Evolutionary conservation across 108 stramenopile species (phyloP).

Genomic region (Skeletonema tropicum): DNA sequence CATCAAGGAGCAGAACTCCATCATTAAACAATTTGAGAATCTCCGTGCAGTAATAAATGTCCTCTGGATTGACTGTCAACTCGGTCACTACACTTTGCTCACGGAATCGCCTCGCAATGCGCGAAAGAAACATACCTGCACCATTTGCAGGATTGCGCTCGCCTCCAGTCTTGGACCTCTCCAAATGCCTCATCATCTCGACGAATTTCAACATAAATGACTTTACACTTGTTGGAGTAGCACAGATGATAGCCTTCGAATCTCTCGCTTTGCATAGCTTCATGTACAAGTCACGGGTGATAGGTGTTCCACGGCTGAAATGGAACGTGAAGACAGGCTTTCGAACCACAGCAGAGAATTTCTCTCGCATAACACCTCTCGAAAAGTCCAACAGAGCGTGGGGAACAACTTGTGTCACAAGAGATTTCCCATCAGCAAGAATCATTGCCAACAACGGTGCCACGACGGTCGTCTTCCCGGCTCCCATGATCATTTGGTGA

Average conservation of each 20-base stretch:
- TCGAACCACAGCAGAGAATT: conserved; percentile 95
- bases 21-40: conserved; percentile 90
- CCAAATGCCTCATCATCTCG: conserved; percentile 96
- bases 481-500: conserved; percentile 99
- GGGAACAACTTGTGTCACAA: conserved; percentile 97
- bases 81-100: conserved; percentile 80
- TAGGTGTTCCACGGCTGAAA: conserved; percentile 92
- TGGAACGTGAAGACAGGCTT: conserved; percentile 98
- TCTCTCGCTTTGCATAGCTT: conserved; percentile 96
- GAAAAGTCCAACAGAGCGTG: conserved; percentile 98
- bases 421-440: conserved; percentile 94
- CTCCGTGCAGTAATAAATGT: conserved; percentile 80
- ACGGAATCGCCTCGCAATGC: conserved; percentile 82
- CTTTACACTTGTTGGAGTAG: conserved; percentile 97
- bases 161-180: conserved; percentile 72
- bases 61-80: conserved; percentile 65
- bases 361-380: conserved; percentile 94
- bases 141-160: conserved; percentile 21
- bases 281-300: conserved; percentile 91
- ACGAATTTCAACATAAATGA: conserved; percentile 97
- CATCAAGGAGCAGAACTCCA: conserved; percentile 94
- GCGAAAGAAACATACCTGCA: conserved; percentile 75
- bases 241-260: conserved; percentile 94
- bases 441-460: conserved; percentile 97
- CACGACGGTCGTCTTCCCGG: conserved; percentile 99